A percentile compares a stretch with the other conserved stretches of the same genome.
phyloP scores from a whole-genome alignment of 2,329 filamentous ascomycete genomes.

The Pestalotiopsis sp. region DNA sequence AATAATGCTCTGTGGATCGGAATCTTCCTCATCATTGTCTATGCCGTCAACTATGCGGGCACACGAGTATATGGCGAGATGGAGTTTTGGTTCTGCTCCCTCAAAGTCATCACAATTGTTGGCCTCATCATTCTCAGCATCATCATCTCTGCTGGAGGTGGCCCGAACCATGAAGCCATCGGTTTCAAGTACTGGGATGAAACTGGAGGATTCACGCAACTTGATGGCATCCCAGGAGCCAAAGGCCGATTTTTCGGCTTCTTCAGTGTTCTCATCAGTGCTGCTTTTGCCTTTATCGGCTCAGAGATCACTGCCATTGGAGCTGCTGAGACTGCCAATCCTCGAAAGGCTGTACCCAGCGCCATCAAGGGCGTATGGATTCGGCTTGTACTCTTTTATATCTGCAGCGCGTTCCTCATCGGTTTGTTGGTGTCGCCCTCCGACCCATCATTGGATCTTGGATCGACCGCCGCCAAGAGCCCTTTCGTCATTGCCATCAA shows the following conservation, averaged over 20 bases:
- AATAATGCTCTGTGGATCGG: conserved; percentile 18
- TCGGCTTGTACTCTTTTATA: conserved; percentile 1
- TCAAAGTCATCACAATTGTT: conserved; percentile 8
- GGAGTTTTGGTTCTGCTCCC: conserved; percentile 4
- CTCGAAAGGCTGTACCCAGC: not conserved
- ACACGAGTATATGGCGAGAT: conserved; percentile 6
- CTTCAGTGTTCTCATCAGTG: conserved; percentile 1
- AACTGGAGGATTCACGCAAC: not conserved
- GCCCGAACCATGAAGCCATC: conserved; percentile 4
- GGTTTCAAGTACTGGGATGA: conserved; percentile 7
- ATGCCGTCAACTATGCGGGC: conserved; percentile 4
- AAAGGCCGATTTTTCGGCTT: not conserved
- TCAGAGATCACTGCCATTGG: conserved; percentile 2
- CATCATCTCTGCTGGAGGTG: conserved; percentile 3
- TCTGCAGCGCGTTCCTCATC: conserved; percentile 7
- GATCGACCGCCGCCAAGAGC: not conserved
- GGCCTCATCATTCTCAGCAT: conserved; percentile 9
- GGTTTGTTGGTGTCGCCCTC: conserved; percentile 2
- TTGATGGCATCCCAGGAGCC: not conserved
- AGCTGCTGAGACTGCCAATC: conserved; percentile 5
- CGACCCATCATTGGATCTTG: not conserved
- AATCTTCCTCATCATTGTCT: conserved; percentile 10
- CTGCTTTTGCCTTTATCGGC: conserved; percentile 3
- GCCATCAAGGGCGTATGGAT: not conserved
- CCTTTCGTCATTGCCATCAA: conserved; percentile 9